Evolutionary conservation across 2,329 filamentous ascomycete genomes (phyloP).

Genomic region (Annulohypoxylon truncatum): DNA sequence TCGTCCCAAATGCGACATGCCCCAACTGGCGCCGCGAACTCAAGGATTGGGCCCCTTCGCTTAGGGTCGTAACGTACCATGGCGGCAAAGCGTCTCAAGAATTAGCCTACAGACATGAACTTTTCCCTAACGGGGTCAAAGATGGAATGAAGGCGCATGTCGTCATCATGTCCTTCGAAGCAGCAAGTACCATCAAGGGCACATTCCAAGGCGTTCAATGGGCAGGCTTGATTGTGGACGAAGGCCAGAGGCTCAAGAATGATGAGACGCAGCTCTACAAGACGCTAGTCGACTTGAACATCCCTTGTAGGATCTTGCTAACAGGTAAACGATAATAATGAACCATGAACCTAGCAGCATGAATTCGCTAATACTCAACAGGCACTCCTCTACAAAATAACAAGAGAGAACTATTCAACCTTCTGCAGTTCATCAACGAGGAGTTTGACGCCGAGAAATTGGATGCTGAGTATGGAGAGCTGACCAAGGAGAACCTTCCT

Average conservation of each 20-base stretch:
- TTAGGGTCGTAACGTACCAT: conserved; percentile 93
- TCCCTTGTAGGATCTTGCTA: conserved; percentile 86
- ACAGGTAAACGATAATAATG: conserved; percentile 64
- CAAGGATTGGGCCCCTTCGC: conserved; percentile 87
- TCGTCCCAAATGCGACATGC: conserved; percentile 94
- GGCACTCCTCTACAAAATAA: conserved; percentile 95
- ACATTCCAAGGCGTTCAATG: conserved; percentile 80
- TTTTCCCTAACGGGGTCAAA: conserved; percentile 75
- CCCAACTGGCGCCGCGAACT: conserved; percentile 98
- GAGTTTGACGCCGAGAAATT: conserved; percentile 75
- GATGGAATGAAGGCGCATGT: conserved; percentile 87
- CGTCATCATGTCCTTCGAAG: conserved; percentile 95
- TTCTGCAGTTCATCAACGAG: conserved; percentile 92
- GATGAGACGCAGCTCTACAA: conserved; percentile 86
- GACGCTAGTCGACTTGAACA: conserved; percentile 76
- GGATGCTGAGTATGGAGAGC: conserved; percentile 79
- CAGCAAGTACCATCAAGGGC: conserved; percentile 78
- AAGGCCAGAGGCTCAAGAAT: conserved; percentile 95
- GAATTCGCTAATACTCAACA: conserved; percentile 34
- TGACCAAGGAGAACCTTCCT: conserved; percentile 84
- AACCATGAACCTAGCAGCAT: conserved; percentile 20
- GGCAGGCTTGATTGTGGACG: conserved; percentile 91
- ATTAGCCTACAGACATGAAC: conserved; percentile 83
- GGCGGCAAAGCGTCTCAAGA: conserved; percentile 80
- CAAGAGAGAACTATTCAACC: conserved; percentile 91